Evolutionary conservation across 1,139 yeast genomes (phyloP), one percentile per base, ranked within the genome.

Genomic region (Groenewaldozyma sp.): DNA sequence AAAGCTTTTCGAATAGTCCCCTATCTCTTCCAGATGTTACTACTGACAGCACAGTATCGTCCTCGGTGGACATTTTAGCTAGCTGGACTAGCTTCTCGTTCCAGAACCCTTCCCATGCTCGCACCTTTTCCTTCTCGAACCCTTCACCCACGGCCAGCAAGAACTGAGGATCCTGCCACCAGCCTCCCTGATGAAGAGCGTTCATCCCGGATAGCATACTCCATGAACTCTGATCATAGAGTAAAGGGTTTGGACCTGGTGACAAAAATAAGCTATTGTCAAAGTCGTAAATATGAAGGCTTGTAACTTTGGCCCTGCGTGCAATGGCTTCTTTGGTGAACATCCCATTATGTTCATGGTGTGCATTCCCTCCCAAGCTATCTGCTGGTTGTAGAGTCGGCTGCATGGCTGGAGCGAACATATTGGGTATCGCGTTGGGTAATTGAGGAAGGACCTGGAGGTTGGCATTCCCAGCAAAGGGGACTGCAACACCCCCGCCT

Each of bases 241-340:
- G 46, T 11, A 53, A 51, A 1, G 63, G 61, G 46, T 68, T 70
- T 0, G 74, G 73, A 1, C 53, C 48, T 2, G 75, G 74, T 2
- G 74, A 63, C 22, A 53, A 49, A 48, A 68, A 69, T 14, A 71
- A 50, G 0, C 74, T 68, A 37, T 68, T 65, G 49, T 71, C 76
- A 44, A 71, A 70, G 46, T 70, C 75, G 48, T 67, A 71, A 13
- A 70, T 53, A 46, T 68, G 70, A 3, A 70, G 49, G 3, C 20
- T 22, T 7, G 26, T 22, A 22, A 22, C 7, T 11, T 22, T 11
- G 11, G 7, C 11, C 11, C 26, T 22, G 26, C 26, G 26, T 11
- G 7, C 26, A 22, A 22, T 22, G 7, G 11, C 11, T 22, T 7
- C 10, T 11, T 22, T 22, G 10, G 10, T 22, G 26, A 22, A 7